phyloP scores from a whole-genome alignment of 108 stramenopile genomes.

The Nitzschia putrida region DNA sequence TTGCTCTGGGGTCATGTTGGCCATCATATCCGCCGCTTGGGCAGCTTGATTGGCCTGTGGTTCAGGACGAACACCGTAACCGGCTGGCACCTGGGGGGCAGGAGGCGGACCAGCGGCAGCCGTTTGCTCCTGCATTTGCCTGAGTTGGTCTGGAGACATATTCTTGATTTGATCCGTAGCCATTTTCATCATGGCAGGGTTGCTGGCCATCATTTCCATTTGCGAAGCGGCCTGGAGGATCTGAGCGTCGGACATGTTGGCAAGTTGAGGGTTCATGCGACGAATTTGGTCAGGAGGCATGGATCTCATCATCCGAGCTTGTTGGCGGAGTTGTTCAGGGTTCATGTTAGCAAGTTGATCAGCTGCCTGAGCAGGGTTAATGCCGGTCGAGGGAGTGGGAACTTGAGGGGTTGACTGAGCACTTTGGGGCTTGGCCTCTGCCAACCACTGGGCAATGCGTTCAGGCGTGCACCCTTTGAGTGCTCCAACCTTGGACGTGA shows the following conservation, averaged over 20 bases:
- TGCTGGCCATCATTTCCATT: conserved; percentile 72
- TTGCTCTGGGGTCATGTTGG: conserved; percentile 68
- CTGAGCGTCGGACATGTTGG: conserved; percentile 67
- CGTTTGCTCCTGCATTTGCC: conserved; percentile 20
- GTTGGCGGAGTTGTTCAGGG: conserved; percentile 67
- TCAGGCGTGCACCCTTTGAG: conserved; percentile 21
- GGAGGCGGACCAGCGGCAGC: conserved; percentile 6
- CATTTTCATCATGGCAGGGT: conserved; percentile 62
- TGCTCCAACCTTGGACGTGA: conserved; percentile 32
- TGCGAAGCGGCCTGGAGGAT: conserved; percentile 57
- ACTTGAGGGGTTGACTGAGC: conserved; percentile 14
- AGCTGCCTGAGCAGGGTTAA: conserved; percentile 50
- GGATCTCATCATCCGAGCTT: conserved; percentile 72
- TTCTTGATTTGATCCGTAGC: conserved; percentile 62
- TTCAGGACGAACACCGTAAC: not conserved
- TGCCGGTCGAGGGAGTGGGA: conserved; percentile 1
- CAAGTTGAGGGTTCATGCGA: conserved; percentile 71
- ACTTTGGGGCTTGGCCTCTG: conserved; percentile 27
- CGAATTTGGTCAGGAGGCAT: conserved; percentile 60
- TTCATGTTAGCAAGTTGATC: conserved; percentile 65
- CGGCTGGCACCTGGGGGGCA: not conserved
- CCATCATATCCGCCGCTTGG: conserved; percentile 42
- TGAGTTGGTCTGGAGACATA: conserved; percentile 49
- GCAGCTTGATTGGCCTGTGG: conserved; percentile 6
- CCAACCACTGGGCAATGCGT: conserved; percentile 45